Evolutionary conservation across 2,329 filamentous ascomycete genomes (phyloP).

Genomic region (Byssochlamys sp.): DNA sequence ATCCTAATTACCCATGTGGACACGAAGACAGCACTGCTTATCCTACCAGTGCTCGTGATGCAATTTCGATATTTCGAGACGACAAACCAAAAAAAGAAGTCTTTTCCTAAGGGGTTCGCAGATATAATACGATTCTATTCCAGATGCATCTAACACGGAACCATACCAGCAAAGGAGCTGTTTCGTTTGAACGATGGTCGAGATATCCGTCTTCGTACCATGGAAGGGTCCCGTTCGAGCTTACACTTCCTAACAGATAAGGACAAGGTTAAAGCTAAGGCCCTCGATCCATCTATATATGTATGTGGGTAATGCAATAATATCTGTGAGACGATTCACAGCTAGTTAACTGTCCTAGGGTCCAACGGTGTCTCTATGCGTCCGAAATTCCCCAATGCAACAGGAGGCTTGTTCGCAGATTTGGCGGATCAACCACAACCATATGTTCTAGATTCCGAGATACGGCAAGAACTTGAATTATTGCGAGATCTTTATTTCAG

Average conservation of each 20-base stretch:
- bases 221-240: conserved; percentile 2
- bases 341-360: not conserved
- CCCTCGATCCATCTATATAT: conserved; percentile 10
- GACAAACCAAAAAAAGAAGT: too few species aligned
- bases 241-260: conserved; percentile 13
- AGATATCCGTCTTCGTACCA: conserved; percentile 8
- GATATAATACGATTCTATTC: too few species aligned
- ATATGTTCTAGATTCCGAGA: not conserved
- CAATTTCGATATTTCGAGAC: too few species aligned
- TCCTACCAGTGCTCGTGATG: too few species aligned
- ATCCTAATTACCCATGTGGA: too few species aligned
- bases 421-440: not conserved
- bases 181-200: conserved; percentile 13
- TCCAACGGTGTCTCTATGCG: conserved; percentile 5
- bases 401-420: not conserved
- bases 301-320: conserved; percentile 4
- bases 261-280: too few species aligned
- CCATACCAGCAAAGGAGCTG: conserved; percentile 6
- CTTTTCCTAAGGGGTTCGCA: too few species aligned
- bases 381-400: conserved; percentile 1
- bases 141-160: too few species aligned
- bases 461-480: too few species aligned
- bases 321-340: too few species aligned
- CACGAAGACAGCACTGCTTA: too few species aligned
- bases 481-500: too few species aligned